Conservation (phyloP, 768 basidiomycete species). For the Mycena epipterygia region DNA sequence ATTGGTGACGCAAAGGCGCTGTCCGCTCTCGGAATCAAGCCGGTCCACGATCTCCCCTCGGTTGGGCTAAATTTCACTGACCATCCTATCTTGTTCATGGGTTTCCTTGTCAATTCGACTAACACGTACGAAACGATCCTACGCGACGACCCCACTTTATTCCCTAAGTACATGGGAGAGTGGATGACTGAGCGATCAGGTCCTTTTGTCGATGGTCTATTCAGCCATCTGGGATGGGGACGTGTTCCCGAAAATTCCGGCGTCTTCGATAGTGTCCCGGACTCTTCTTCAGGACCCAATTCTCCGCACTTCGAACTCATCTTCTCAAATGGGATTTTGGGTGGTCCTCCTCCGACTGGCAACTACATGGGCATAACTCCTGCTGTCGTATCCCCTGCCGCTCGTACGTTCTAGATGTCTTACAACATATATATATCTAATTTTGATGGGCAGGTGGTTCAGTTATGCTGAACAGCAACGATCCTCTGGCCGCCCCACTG, state of each 20-base stretch:
- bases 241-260: constrained; percentile 36
- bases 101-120: constrained; percentile 45
- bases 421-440: too few species aligned
- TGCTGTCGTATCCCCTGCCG: constrained; percentile 14
- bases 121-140: constrained; percentile 43
- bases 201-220: constrained; percentile 41
- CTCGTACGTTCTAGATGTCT: constrained; percentile 8
- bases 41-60: constrained; percentile 43
- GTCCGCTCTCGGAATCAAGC: constrained; percentile 37
- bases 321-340: constrained; percentile 17
- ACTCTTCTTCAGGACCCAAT: constrained; percentile 45
- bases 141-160: constrained; percentile 37
- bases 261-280: constrained; percentile 36
- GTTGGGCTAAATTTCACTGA: too few species aligned
- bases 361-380: constrained; percentile 6
- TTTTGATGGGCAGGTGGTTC: too few species aligned
- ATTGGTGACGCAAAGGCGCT: constrained; percentile 46
- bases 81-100: constrained; percentile 41
- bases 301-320: constrained; percentile 45
- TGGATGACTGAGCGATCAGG: constrained; percentile 50
- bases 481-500: too few species aligned
- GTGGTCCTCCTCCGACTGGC: constrained; percentile 4
- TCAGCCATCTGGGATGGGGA: constrained; percentile 44
- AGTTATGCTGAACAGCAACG: too few species aligned
- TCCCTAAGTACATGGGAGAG: constrained; percentile 39